Evolutionary conservation across 177 flowering plant genomes (phyloP).

Genomic region (Tripterygium wilfordii): DNA sequence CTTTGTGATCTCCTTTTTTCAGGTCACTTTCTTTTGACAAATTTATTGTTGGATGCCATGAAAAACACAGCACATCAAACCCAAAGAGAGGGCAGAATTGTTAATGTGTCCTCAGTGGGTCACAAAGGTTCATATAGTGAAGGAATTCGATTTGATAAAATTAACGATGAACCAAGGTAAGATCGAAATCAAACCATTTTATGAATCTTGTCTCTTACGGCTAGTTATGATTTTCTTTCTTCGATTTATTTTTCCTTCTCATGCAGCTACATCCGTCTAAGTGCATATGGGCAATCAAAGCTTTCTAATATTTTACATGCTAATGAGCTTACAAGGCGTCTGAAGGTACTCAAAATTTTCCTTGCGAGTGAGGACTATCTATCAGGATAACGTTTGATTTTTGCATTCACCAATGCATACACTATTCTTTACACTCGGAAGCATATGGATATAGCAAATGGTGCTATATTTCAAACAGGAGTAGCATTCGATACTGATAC

Average conservation of each 20-base stretch:
- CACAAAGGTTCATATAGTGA: conserved; percentile 38
- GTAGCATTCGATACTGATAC: too few relatives aligned
- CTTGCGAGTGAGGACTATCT: too few relatives aligned
- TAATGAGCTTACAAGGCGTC: conserved; percentile 46
- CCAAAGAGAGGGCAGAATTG: conserved; percentile 47
- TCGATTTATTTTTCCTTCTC: neutral
- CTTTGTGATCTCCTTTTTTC: too few relatives aligned
- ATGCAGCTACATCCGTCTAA: conserved; percentile 39
- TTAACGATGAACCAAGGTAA: conserved; percentile 46
- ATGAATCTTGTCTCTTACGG: neutral
- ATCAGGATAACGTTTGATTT: too few relatives aligned
- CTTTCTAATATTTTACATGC: conserved; percentile 60
- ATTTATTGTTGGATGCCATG: conserved; percentile 52
- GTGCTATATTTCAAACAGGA: too few relatives aligned
- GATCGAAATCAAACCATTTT: neutral
- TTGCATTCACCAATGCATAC: too few relatives aligned
- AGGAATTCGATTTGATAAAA: conserved; percentile 54
- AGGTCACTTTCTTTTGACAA: conserved; percentile 61
- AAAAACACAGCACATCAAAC: conserved; percentile 41
- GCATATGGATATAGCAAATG: too few relatives aligned
- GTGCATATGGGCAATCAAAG: conserved; percentile 64
- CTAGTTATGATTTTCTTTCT: neutral
- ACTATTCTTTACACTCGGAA: too few relatives aligned
- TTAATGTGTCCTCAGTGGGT: conserved; percentile 44
- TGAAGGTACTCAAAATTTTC: conserved; percentile 30